Conservation (phyloP, 441 rosid genomes). For the Sinapis alba region DNA sequence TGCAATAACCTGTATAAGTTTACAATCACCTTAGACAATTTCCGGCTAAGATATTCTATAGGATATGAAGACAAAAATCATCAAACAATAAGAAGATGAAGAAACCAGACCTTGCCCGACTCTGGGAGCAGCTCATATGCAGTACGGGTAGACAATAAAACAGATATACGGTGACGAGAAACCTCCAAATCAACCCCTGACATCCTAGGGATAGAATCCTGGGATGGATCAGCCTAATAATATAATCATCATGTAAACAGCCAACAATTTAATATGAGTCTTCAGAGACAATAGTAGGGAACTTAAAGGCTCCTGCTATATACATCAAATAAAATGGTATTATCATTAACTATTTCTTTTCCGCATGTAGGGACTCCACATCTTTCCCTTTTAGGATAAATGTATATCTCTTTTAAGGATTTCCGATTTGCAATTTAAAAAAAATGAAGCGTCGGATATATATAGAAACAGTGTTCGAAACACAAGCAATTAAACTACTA, state of each 20-base stretch:
- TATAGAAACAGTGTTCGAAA: neutral
- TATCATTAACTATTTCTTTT: neutral
- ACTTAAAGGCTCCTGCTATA: neutral
- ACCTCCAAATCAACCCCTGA: constrained; percentile 59
- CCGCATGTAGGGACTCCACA: neutral
- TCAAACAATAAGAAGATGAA: constrained; percentile 34
- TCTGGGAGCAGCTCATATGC: constrained; percentile 85
- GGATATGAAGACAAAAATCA: constrained; percentile 20
- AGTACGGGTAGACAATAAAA: constrained; percentile 62
- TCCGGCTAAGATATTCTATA: constrained; percentile 5
- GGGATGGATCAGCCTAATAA: constrained; percentile 48
- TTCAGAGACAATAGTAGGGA: neutral
- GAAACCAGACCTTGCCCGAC: constrained; percentile 76
- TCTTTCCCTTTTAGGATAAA: constrained; percentile 4
- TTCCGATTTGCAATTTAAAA: neutral
- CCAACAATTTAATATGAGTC: constrained; percentile 24
- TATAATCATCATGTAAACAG: constrained; percentile 27
- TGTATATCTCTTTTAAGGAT: neutral
- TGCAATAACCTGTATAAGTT: constrained; percentile 56
- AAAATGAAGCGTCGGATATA: neutral
- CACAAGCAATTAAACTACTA: constrained; percentile 8
- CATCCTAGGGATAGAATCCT: constrained; percentile 50
- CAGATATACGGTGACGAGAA: constrained; percentile 65
- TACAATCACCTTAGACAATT: constrained; percentile 6
- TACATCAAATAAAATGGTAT: constrained; percentile 3